A percentile compares a stretch with the other conserved stretches of the same genome.
phyloP scores from a whole-genome alignment of 2,329 filamentous ascomycete genomes.

The Penicillium sumatraense region DNA sequence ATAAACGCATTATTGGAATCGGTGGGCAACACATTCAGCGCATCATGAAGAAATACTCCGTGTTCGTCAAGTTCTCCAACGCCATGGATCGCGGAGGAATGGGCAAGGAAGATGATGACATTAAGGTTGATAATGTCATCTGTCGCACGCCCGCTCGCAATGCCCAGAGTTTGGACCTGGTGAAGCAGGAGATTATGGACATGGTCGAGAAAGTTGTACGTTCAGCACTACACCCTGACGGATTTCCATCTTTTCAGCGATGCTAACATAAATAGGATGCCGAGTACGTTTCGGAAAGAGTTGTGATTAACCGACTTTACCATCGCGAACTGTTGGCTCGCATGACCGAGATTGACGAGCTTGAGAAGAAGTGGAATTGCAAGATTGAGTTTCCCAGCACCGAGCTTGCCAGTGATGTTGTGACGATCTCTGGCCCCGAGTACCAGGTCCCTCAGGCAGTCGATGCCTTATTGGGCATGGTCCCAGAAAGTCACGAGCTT shows the following conservation, averaged over 20 bases:
- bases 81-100: conserved; percentile 96
- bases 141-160: conserved; percentile 97
- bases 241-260: not conserved
- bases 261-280: conserved; percentile 67
- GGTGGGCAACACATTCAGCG: conserved; percentile 98
- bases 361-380: conserved; percentile 99
- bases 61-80: conserved; percentile 99
- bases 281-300: conserved; percentile 92
- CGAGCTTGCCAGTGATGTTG: conserved; percentile 93
- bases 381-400: conserved; percentile 98
- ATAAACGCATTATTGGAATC: conserved; percentile 98
- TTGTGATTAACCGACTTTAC: conserved; percentile 91
- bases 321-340: conserved; percentile 91
- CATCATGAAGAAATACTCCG: conserved; percentile 99
- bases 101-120: conserved; percentile 94
- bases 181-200: conserved; percentile 98
- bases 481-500: conserved; percentile 93
- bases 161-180: conserved; percentile 91
- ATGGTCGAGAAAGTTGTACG: conserved; percentile 94
- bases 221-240: conserved; percentile 28
- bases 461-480: conserved; percentile 96
- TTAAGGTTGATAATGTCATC: conserved; percentile 98
- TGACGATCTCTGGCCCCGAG: conserved; percentile 93
- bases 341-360: conserved; percentile 84
- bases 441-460: conserved; percentile 98